phyloP scores from a whole-genome alignment of 2,329 filamentous ascomycete genomes.

The Fusarium camptoceras region DNA sequence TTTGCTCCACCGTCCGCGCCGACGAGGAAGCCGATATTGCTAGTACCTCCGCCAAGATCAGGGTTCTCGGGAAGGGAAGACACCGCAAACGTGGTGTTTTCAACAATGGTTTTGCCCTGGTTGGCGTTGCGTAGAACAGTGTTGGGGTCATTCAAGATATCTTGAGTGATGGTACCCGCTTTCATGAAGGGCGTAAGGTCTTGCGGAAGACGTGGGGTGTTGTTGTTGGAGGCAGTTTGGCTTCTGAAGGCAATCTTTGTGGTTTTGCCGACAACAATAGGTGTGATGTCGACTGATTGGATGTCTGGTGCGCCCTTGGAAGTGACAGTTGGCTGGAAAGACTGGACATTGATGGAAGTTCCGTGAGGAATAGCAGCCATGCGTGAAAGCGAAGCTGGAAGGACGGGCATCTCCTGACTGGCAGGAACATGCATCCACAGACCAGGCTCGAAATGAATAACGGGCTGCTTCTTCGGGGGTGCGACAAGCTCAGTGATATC shows the following conservation, averaged over 20 bases:
- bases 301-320: slow-evolving; percentile 38
- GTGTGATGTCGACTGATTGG: slow-evolving; percentile 43
- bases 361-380: slow-evolving; percentile 59
- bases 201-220: slow-evolving; percentile 47
- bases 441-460: slow-evolving; percentile 57
- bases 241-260: slow-evolving; percentile 5
- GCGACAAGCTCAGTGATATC: slow-evolving; percentile 48
- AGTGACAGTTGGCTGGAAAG: slow-evolving; percentile 38
- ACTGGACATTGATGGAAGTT: slow-evolving; percentile 57
- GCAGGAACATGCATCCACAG: slow-evolving; percentile 55
- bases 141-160: slow-evolving; percentile 49
- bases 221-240: slow-evolving; percentile 3
- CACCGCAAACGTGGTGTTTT: slow-evolving; percentile 48
- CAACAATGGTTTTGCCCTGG: slow-evolving; percentile 47
- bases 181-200: slow-evolving; percentile 46
- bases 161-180: slow-evolving; percentile 50
- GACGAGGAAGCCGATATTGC: slow-evolving; percentile 35
- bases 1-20: slow-evolving; percentile 35
- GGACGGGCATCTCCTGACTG: slow-evolving; percentile 37
- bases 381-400: slow-evolving; percentile 47
- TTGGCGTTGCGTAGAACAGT: slow-evolving; percentile 47
- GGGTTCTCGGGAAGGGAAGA: slow-evolving; percentile 36
- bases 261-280: slow-evolving; percentile 14
- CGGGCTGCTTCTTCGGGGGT: slow-evolving; percentile 36
- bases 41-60: slow-evolving; percentile 48